Percentiles rank a stretch among this genome's conserved stretches.
These are phyloP conservation scores for Alternaria panax DNA, from an alignment of 2,329 filamentous ascomycete species.

Conservation along the genomic window DNA sequence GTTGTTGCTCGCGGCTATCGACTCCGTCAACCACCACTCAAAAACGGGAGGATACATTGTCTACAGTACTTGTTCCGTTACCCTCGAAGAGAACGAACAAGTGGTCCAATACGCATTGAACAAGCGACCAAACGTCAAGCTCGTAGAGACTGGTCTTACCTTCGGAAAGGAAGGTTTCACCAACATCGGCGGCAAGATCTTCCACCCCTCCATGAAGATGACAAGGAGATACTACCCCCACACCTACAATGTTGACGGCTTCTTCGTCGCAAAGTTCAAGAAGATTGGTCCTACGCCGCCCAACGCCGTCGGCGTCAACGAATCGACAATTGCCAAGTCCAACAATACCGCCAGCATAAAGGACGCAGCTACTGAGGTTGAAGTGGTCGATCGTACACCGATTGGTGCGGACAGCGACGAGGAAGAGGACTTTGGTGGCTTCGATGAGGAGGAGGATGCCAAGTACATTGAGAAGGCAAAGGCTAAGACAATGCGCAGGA, in stretches of 20 bases:
- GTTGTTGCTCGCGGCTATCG: conserved; percentile 88
- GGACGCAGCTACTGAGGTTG: conserved; percentile 52
- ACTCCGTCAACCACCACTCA: conserved; percentile 88
- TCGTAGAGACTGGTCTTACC: conserved; percentile 87
- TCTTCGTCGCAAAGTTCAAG: conserved; percentile 98
- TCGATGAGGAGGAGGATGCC: conserved; percentile 59
- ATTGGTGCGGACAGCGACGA: conserved; percentile 58
- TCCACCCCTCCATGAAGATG: conserved; percentile 79
- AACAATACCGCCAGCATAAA: conserved; percentile 46
- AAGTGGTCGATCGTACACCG: conserved; percentile 72
- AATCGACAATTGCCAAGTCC: conserved; percentile 36
- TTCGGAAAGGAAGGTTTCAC: conserved; percentile 96
- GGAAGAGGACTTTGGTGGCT: conserved; percentile 57
- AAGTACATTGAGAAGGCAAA: conserved; percentile 57
- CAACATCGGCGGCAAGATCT: conserved; percentile 87
- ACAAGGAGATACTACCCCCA: conserved; percentile 48
- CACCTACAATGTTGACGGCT: conserved; percentile 77
- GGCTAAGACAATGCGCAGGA: conserved; percentile 53
- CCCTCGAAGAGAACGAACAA: conserved; percentile 90
- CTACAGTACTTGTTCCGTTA: conserved; percentile 96
- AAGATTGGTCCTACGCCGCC: conserved; percentile 81
- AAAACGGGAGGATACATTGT: conserved; percentile 95
- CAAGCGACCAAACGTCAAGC: conserved; percentile 89
- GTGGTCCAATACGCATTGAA: conserved; percentile 93
- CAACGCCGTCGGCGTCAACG: conserved; percentile 56